Percentiles rank a stretch among this genome's conserved stretches.
These are phyloP conservation scores for Penicillium canariense DNA, from an alignment of 495 filamentous ascomycete species.

Conservation along the genomic window DNA sequence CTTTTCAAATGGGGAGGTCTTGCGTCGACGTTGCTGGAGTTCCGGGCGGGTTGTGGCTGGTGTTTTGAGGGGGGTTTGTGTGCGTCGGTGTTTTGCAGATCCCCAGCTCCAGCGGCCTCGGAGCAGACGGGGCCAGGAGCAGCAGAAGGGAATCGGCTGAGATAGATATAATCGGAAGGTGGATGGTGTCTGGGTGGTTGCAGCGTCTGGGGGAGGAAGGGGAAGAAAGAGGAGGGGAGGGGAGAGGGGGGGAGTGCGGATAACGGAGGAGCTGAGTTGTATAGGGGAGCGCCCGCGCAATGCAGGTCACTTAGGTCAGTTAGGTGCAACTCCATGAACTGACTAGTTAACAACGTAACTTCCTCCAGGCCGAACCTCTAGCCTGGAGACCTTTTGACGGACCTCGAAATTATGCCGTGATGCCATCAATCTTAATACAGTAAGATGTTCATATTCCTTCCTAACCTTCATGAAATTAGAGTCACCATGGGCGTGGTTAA, in stretches of 20 bases:
- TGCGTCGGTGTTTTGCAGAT: constrained; percentile 27
- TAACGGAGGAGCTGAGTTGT: constrained; percentile 22
- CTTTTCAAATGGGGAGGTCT: constrained; percentile 24
- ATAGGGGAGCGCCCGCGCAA: constrained; percentile 9
- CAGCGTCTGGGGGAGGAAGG: constrained; percentile 10
- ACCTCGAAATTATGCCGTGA: too few relatives aligned
- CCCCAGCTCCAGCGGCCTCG: constrained; percentile 8
- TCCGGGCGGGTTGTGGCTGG: constrained; percentile 5
- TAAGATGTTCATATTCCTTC: too few relatives aligned
- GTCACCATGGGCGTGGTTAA: not conserved
- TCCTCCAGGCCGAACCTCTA: not conserved
- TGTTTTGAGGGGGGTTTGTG: constrained; percentile 21
- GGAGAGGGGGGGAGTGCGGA: constrained; percentile 21
- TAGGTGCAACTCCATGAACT: not conserved
- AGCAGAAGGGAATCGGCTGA: not conserved
- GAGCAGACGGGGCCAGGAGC: not conserved
- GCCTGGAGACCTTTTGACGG: not conserved
- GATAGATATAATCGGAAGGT: not conserved
- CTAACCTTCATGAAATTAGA: not conserved
- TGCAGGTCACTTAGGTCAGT: too few relatives aligned
- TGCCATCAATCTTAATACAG: too few relatives aligned
- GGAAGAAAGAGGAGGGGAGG: constrained; percentile 14
- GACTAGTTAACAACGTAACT: not conserved
- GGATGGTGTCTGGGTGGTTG: constrained; percentile 8
- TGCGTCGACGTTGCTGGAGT: not conserved